A percentile compares a stretch with the other conserved stretches of the same genome.
Evolutionary conservation across 371 early-diverging fungal species (phyloP).

Genomic region (Circinella umbellata): DNA sequence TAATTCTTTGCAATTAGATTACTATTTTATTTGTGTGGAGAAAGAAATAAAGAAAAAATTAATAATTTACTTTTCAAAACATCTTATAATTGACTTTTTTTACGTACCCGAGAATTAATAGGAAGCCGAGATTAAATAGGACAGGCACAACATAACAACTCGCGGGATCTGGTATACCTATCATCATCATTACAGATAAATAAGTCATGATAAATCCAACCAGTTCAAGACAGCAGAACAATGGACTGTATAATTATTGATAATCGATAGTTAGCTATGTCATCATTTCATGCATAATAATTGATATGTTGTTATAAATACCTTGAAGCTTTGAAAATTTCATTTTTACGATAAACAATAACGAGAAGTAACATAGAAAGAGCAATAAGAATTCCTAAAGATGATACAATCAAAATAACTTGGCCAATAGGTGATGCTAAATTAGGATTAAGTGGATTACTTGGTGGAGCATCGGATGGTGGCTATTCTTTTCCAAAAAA

Average conservation of each 20-base stretch:
- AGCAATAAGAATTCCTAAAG: conserved; percentile 39
- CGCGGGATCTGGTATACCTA: conserved; percentile 51
- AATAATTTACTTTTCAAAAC: neutral
- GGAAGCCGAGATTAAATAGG: conserved; percentile 56
- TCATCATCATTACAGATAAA: conserved; percentile 50
- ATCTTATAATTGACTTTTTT: neutral
- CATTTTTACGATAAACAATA: conserved; percentile 43
- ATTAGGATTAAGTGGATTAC: conserved; percentile 54
- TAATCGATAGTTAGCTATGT: too few relatives aligned
- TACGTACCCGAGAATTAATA: conserved; percentile 56
- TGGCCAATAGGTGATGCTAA: conserved; percentile 46
- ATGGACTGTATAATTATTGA: conserved; percentile 35
- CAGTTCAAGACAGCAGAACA: conserved; percentile 64
- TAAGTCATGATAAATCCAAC: conserved; percentile 61
- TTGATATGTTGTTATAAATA: conserved; percentile 16
- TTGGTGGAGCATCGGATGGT: conserved; percentile 61
- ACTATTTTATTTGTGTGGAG: conserved; percentile 21
- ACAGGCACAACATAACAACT: conserved; percentile 56
- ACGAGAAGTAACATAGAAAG: conserved; percentile 40
- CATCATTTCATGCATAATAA: too few relatives aligned
- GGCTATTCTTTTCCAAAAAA: conserved; percentile 25
- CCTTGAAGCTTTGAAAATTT: conserved; percentile 66
- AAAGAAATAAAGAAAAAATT: neutral
- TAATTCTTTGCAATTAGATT: conserved; percentile 71
- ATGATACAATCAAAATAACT: conserved; percentile 49